Conservation (phyloP, 257 asterid species). For the Solanum peruvianum region DNA sequence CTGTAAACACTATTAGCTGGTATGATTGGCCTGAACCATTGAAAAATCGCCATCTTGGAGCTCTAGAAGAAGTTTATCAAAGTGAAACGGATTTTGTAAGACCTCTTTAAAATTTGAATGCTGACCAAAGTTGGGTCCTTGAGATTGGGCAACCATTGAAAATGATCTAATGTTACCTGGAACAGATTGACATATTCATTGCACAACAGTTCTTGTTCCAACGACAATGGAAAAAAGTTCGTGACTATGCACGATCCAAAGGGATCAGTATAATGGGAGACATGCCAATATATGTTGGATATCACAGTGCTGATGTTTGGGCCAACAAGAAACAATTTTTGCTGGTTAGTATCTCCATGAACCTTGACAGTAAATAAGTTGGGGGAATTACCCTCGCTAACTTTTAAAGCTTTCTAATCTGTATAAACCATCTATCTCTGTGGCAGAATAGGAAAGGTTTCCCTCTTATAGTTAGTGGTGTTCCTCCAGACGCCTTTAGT, state of each 20-base stretch:
- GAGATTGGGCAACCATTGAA: background rate
- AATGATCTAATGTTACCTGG: constrained; percentile 1
- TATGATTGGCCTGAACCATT: constrained; percentile 94
- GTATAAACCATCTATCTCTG: constrained; percentile 1
- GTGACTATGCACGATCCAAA: constrained; percentile 58
- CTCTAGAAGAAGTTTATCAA: constrained; percentile 83
- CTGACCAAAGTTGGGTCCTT: background rate
- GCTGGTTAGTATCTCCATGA: constrained; percentile 48
- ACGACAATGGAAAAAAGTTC: constrained; percentile 93
- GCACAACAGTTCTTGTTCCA: constrained; percentile 94
- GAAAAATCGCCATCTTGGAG: constrained; percentile 83
- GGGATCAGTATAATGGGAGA: constrained; percentile 98
- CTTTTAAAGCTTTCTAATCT: constrained; percentile 8
- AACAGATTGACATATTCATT: constrained; percentile 80
- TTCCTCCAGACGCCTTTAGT: constrained; percentile 98
- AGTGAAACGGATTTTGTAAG: constrained; percentile 78
- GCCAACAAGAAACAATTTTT: constrained; percentile 85
- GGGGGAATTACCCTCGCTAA: background rate
- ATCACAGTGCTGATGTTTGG: constrained; percentile 99
- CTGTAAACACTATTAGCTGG: constrained; percentile 69
- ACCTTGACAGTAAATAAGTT: background rate
- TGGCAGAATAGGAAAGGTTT: constrained; percentile 63
- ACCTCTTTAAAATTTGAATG: constrained; percentile 5
- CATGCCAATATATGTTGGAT: constrained; percentile 98
- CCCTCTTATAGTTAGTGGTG: constrained; percentile 91